A percentile compares a stretch with the other conserved stretches of the same genome.
Evolutionary conservation across 2,329 filamentous ascomycete species (phyloP).

Genomic region (Phyllosticta ampelicida): DNA sequence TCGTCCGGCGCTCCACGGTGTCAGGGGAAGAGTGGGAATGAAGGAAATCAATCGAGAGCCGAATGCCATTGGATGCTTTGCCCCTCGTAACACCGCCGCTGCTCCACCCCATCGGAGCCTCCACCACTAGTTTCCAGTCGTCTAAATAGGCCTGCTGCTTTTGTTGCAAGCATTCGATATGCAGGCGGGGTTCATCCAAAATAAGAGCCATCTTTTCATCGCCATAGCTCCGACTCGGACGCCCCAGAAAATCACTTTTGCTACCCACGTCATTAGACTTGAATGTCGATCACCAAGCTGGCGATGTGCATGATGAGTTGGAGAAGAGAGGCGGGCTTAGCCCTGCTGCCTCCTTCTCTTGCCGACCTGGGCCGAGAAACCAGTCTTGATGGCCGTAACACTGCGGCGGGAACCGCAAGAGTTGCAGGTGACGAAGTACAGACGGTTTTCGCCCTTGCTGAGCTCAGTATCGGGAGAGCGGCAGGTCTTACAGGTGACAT

Average conservation of each 20-base stretch:
- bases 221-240: neutral
- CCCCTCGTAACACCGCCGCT: neutral
- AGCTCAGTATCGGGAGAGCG: constrained; percentile 88
- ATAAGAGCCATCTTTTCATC: neutral
- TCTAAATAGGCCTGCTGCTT: neutral
- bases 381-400: constrained; percentile 97
- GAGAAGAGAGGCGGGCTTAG: constrained; percentile 36
- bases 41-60: neutral
- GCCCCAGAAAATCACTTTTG: neutral
- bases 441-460: constrained; percentile 96
- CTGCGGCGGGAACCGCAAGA: constrained; percentile 56
- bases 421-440: constrained; percentile 98
- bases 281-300: neutral
- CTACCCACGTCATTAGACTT: neutral
- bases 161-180: neutral
- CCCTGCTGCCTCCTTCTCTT: constrained; percentile 93
- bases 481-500: constrained; percentile 98
- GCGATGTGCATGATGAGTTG: neutral
- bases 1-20: neutral
- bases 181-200: neutral
- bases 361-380: constrained; percentile 99
- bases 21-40: neutral
- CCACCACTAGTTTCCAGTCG: neutral
- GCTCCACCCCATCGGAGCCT: neutral
- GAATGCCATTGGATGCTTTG: neutral